Base-by-base conservation (phyloP, 345 rosid genomes). In the Citrus glauca region DNA sequence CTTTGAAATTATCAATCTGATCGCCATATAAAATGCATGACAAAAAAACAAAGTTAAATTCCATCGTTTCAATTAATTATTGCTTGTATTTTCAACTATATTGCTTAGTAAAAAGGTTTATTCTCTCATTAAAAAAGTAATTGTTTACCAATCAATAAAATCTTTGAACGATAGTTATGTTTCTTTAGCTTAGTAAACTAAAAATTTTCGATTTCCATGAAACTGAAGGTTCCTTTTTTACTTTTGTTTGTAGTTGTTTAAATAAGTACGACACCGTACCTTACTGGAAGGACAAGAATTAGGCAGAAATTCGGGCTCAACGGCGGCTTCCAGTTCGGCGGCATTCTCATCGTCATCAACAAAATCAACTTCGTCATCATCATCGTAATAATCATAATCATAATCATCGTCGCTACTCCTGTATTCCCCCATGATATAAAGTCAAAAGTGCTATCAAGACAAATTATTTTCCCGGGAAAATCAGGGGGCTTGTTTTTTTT, bases 351-450 rank as follows among this genome's bases (percentile, higher is more conserved):
- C 71, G n/a, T 30, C 53, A 42, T 60, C 68, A 28, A 28, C 62
- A 33, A 6, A n/a, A 30, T 32, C 42, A 71, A 11, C 7, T 6
- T 53, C 62, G 10, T 28, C 30, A 7, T 61, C 55, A 9, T 57
- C 35, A 25, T 74, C 77, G 33, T 50, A 57, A 72, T 72, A n/a
- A 11, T 55, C 60, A 40, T 42, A 60, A 17, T 22, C 50, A 50
- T 20, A 19, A 22, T 74, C 63, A 66, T 75, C 63, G 62, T 50
- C 78, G 11, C 63, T 75, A 32, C 42, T 50, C 13, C n/a, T n/a
- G 28, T 75, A 66, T n/a, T 65, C 71, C 45, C 71, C 71, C 78
- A 75, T 75, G 11, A 2, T 14, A 25, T 25, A 2, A 30, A 8
- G 25, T 53, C 42, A 17, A 9, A 9, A 22, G 38, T 28, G 7